These are phyloP conservation scores for Neocatenulostroma microsporum DNA, from an alignment of 2,329 filamentous ascomycete species.

Conservation along the genomic window DNA sequence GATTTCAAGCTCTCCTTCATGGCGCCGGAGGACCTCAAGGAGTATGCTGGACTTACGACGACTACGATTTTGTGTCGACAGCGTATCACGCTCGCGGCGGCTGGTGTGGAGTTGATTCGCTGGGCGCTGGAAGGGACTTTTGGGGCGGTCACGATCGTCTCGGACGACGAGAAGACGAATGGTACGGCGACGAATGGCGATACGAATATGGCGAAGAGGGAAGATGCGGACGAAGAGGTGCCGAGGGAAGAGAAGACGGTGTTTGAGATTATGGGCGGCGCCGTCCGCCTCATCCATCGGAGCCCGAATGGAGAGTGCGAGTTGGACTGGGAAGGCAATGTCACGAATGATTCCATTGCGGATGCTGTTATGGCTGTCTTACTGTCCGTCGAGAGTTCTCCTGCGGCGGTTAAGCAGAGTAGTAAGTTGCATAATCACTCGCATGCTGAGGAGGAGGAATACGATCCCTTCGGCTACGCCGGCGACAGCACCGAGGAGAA, in stretches of 20 bases:
- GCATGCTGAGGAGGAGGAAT: conserved; percentile 25
- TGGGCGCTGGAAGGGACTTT: conserved; percentile 96
- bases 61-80: conserved; percentile 92
- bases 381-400: conserved; percentile 85
- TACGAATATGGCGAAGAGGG: neutral
- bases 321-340: conserved; percentile 95
- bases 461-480: conserved; percentile 12
- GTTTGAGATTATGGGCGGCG: conserved; percentile 78
- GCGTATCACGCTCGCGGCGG: conserved; percentile 76
- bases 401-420: conserved; percentile 85
- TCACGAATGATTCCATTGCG: conserved; percentile 96
- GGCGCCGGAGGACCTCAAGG: conserved; percentile 89
- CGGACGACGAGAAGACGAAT: neutral
- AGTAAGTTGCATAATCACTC: conserved; percentile 43
- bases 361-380: conserved; percentile 92
- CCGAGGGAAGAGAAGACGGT: conserved; percentile 56
- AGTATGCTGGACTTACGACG: conserved; percentile 94
- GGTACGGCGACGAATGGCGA: neutral
- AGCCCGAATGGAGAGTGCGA: conserved; percentile 67
- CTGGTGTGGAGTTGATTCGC: conserved; percentile 80
- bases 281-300: conserved; percentile 59
- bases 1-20: conserved; percentile 96
- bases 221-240: no score
- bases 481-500: no score
- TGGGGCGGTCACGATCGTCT: conserved; percentile 56